These are phyloP conservation scores for Hypomontagnella monticulosa DNA, from an alignment of 495 filamentous ascomycete genomes.

Conservation along the genomic window DNA sequence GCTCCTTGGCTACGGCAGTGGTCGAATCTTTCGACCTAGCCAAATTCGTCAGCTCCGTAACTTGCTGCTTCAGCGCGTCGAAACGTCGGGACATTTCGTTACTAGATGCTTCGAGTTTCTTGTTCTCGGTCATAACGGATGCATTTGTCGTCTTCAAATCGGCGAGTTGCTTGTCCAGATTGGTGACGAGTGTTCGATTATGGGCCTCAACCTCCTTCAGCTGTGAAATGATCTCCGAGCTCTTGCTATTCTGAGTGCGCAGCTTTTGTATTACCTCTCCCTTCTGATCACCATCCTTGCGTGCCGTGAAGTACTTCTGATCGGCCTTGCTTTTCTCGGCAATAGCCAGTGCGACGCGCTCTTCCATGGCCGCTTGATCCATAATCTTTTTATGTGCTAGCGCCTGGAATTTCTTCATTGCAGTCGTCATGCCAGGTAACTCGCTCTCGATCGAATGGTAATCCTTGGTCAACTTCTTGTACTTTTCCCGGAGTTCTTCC, in stretches of 20 bases:
- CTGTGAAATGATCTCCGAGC: slow-evolving; percentile 90
- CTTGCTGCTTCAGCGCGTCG: slow-evolving; percentile 79
- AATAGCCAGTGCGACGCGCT: slow-evolving; percentile 74
- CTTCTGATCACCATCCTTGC: slow-evolving; percentile 89
- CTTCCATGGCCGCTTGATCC: slow-evolving; percentile 78
- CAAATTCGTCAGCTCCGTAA: slow-evolving; percentile 75
- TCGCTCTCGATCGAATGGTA: slow-evolving; percentile 87
- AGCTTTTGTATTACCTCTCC: slow-evolving; percentile 79
- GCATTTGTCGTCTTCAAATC: slow-evolving; percentile 80
- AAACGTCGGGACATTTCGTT: slow-evolving; percentile 72
- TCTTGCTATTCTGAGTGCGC: slow-evolving; percentile 83
- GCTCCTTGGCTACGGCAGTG: slow-evolving; percentile 68
- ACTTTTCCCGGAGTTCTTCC: slow-evolving; percentile 78
- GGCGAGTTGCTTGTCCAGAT: slow-evolving; percentile 87
- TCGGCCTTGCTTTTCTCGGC: slow-evolving; percentile 96
- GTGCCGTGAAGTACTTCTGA: slow-evolving; percentile 95
- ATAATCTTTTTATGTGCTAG: slow-evolving; percentile 86
- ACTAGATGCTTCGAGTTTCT: slow-evolving; percentile 72
- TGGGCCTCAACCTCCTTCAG: slow-evolving; percentile 87
- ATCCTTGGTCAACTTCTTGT: slow-evolving; percentile 76
- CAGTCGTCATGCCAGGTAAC: slow-evolving; percentile 82
- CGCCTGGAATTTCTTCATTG: slow-evolving; percentile 84
- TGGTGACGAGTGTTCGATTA: slow-evolving; percentile 69
- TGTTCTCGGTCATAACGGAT: slow-evolving; percentile 71
- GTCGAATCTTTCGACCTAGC: slow-evolving; percentile 78